A percentile compares a stretch with the other conserved stretches of the same genome.
These are phyloP conservation scores for Talaromyces stipitatus DNA, from an alignment of 495 filamentous ascomycete genomes.

Conservation along the genomic window DNA sequence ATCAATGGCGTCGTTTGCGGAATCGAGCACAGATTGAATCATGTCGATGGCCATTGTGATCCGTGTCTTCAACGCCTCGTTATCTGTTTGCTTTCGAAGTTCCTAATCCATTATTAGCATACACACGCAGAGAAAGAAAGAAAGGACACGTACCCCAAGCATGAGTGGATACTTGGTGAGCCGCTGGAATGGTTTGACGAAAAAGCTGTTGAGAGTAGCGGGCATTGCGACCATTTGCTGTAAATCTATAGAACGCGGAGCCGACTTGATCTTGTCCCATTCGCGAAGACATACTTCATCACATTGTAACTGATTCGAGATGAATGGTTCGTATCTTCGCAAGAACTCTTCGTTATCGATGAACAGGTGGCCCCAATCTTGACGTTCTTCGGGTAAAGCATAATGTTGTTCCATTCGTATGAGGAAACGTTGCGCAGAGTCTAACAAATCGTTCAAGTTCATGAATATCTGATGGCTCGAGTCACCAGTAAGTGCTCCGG, in stretches of 20 bases:
- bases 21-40: conserved; percentile 66
- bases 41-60: conserved; percentile 64
- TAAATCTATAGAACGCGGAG: conserved; percentile 47
- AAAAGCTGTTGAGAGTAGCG: conserved; percentile 69
- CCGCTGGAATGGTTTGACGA: conserved; percentile 94
- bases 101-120: conserved; percentile 48
- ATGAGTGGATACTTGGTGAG: conserved; percentile 90
- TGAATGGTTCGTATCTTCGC: conserved; percentile 89
- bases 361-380: conserved; percentile 91
- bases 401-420: conserved; percentile 96
- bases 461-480: conserved; percentile 91
- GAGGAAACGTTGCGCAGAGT: conserved; percentile 90
- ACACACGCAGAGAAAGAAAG: background rate
- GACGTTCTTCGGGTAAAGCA: conserved; percentile 62
- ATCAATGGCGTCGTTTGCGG: conserved; percentile 84
- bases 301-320: conserved; percentile 72
- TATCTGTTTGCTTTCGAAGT: conserved; percentile 71
- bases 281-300: conserved; percentile 39
- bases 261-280: conserved; percentile 48
- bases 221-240: conserved; percentile 56
- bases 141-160: conserved; percentile 55
- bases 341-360: conserved; percentile 72
- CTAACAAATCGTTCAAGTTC: conserved; percentile 87
- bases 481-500: conserved; percentile 81
- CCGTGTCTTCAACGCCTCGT: conserved; percentile 60